Evolutionary conservation across 139 green algal genomes (phyloP).

Genomic region (Picochlorum sp.): DNA sequence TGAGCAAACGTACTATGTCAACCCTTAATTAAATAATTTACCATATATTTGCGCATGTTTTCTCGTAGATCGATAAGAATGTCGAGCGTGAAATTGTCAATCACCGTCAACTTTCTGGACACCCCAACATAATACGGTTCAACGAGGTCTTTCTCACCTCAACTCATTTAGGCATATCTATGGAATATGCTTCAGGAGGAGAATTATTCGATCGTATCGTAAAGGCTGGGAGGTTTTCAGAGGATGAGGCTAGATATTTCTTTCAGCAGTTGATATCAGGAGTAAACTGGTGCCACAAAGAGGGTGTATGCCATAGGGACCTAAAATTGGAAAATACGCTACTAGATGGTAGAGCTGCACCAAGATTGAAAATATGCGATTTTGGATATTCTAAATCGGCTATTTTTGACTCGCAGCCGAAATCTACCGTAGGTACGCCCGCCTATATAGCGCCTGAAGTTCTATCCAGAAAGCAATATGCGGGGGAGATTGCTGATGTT

Average conservation of each 20-base stretch:
- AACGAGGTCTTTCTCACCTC: conserved; percentile 69
- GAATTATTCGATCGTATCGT: conserved; percentile 97
- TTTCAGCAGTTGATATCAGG: conserved; percentile 97
- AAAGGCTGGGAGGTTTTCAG: conserved; percentile 76
- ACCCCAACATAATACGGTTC: conserved; percentile 97
- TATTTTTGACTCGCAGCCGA: conserved; percentile 86
- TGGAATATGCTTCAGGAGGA: conserved; percentile 75
- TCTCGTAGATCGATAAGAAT: conserved; percentile 95
- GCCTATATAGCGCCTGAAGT: conserved; percentile 98
- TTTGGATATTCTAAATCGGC: conserved; percentile 70
- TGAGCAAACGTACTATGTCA: background rate
- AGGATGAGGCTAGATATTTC: conserved; percentile 96
- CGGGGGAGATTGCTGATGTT: conserved; percentile 90
- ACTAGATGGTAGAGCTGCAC: conserved; percentile 73
- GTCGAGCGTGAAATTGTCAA: conserved; percentile 98
- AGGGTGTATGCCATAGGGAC: conserved; percentile 91
- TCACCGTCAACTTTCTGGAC: conserved; percentile 71
- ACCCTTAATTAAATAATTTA: background rate
- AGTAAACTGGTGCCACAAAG: conserved; percentile 86
- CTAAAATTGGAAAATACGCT: conserved; percentile 98
- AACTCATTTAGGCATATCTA: conserved; percentile 66
- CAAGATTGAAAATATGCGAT: conserved; percentile 94
- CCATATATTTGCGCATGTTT: too few relatives aligned
- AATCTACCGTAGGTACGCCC: conserved; percentile 98
- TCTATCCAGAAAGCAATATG: conserved; percentile 75